Base-by-base conservation (phyloP, 2,329 filamentous ascomycete genomes). In the Neofusicoccum sp. region DNA sequence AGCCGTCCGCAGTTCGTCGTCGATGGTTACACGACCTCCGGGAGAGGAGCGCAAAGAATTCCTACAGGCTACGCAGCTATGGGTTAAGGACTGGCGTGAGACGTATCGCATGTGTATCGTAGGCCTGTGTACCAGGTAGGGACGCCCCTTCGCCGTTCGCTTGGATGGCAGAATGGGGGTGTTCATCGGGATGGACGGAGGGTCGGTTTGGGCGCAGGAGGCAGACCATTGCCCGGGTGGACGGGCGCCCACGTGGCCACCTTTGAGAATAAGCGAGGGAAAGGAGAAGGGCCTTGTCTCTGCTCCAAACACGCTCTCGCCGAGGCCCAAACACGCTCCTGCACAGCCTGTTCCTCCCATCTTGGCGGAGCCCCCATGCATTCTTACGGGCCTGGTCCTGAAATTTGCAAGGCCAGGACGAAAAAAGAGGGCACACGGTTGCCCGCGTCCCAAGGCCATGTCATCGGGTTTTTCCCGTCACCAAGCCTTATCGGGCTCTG, bases 381-480 rank as follows among this genome's bases (percentile, higher is more conserved):
- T 34, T 24, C n/a, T 26, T 14, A 31, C 28, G 30, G 38, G 1
- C n/a, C 38, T 14, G 51, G 14, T 28, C 38, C 26, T 33, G n/a
- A 34, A 43, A 33, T 31, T 33, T 20, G 26, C 38, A 33, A 31
- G 38, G 51, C 20, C 26, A 43, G 26, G 11, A 31, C 20, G 11
- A 28, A 31, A 30, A 31, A 41, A 54, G 36, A 56, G 38, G 51
- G 38, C 51, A 56, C 51, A 26, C 51, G 51, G 51, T 61, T 45
- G 58, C 12, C 44, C 58, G 20, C 49, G 64, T 71, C 66, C 70
- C 70, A 68, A 68, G 63, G 64, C 71, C 71, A 69, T 72, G 70
- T 71, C 69, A 65, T 63, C 67, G 71, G 71, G 65, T 66, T 60
- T 63, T 61, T 63, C 63, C 65, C 63, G 63, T 65, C 63, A 51